Evolutionary conservation across 495 filamentous ascomycete genomes (phyloP).

Genomic region (Neurospora sp.): DNA sequence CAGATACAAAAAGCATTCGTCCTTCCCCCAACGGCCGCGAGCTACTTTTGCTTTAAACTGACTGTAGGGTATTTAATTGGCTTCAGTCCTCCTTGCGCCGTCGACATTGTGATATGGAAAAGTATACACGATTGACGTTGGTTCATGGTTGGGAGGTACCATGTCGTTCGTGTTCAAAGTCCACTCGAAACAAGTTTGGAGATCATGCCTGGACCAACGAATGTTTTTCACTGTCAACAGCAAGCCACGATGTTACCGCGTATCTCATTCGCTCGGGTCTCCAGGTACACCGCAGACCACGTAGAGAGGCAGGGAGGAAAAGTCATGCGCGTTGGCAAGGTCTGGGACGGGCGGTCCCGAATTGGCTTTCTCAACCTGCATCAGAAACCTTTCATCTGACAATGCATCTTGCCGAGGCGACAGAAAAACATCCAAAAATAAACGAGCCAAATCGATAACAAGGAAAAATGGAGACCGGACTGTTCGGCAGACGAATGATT

Average conservation of each 20-base stretch:
- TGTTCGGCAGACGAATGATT: background rate
- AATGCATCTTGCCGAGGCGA: background rate
- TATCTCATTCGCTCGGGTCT: background rate
- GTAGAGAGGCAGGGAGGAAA: background rate
- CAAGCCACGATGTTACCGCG: background rate
- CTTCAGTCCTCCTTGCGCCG: background rate
- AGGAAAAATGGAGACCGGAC: background rate
- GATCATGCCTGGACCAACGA: background rate
- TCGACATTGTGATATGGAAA: background rate
- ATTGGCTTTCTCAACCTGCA: background rate
- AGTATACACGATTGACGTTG: background rate
- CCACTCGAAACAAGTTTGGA: background rate
- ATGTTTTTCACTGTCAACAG: background rate
- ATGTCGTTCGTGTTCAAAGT: background rate
- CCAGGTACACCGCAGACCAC: background rate
- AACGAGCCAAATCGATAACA: background rate
- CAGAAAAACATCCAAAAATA: background rate
- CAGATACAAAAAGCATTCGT: background rate
- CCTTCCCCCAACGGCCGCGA: background rate
- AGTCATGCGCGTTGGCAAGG: background rate
- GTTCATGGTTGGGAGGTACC: background rate
- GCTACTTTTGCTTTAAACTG: background rate
- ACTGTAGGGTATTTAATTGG: background rate
- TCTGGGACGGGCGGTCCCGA: background rate
- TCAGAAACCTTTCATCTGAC: background rate